Evolutionary conservation across 306 rosid genomes (phyloP), one percentile per base, ranked within the genome.

Genomic region (Inga oerstediana): DNA sequence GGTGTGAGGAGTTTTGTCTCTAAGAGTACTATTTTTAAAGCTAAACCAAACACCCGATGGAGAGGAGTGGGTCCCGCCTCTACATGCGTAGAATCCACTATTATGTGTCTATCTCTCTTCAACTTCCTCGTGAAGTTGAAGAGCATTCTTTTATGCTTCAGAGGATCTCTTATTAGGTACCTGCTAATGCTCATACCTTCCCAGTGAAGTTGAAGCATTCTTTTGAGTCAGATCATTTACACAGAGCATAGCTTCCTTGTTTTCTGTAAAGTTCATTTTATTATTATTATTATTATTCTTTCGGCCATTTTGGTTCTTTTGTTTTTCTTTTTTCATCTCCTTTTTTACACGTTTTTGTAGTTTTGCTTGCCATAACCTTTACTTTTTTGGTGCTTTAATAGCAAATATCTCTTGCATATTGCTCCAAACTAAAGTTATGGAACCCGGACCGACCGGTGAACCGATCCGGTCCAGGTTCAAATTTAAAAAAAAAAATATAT

Each of bases 231-330:
- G 56, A 56, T 74, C 43, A 51, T 79, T 76, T 49, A 37, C 70
- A 20, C 68, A n/a, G 13, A 22, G 68, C 74, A 49, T 20, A 64
- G 73, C 71, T 82, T 45, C 83, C 73, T 13, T n/a, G 17, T 44
- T 71, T 75, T 74, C 71, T 88, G 94, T 90, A 91, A 85, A 91
- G 86, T 86, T 80, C 71, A 52, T 43, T 27, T 12, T 14, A 2
- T 11, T 13, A 10, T 11, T 13, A 10, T 49, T 10, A 49, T 61
- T 43, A 43, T 43, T 64, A 52, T 37, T 35, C 44, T 41, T 70
- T 9, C 11, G 32, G 30, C 5, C n/a, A 10, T n/a, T 39, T 70
- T 70, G 13, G 27, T 22, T 70, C 14, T n/a, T 20, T 39, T 70
- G 8, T 69, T 35, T 70, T 71, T 1, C 30, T 27, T 27, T 16